These are phyloP conservation scores for Microcera coccophila DNA, from an alignment of 2,329 filamentous ascomycete genomes.

Conservation along the genomic window DNA sequence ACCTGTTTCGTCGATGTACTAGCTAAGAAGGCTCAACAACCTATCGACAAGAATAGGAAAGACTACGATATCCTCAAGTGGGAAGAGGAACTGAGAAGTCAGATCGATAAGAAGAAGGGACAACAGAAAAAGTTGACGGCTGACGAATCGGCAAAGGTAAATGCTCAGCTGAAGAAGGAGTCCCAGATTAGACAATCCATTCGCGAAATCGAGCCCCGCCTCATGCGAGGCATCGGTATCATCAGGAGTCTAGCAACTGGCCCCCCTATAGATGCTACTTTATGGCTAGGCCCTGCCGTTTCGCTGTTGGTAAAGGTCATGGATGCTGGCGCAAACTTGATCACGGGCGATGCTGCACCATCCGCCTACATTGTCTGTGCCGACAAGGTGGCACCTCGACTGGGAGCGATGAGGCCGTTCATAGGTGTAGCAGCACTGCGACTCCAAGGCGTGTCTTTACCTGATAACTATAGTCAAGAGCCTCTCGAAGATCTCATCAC, in stretches of 20 bases:
- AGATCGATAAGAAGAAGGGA: constrained; percentile 90
- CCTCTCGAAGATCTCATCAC: constrained; percentile 81
- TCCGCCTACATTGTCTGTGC: constrained; percentile 77
- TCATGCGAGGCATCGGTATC: constrained; percentile 81
- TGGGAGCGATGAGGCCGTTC: constrained; percentile 75
- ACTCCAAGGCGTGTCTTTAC: constrained; percentile 69
- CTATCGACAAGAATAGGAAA: constrained; percentile 80
- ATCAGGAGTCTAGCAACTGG: constrained; percentile 77
- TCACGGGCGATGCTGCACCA: constrained; percentile 76
- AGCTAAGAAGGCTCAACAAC: constrained; percentile 70
- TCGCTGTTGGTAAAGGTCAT: constrained; percentile 69
- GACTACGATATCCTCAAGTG: constrained; percentile 96
- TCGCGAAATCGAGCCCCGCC: constrained; percentile 61
- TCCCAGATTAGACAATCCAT: constrained; percentile 72
- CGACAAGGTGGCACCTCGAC: constrained; percentile 65
- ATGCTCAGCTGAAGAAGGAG: constrained; percentile 86
- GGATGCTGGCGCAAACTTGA: constrained; percentile 72
- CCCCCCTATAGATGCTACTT: constrained; percentile 80
- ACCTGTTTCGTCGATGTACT: constrained; percentile 87
- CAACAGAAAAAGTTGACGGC: constrained; percentile 84
- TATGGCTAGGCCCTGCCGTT: constrained; percentile 84
- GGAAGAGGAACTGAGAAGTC: constrained; percentile 85
- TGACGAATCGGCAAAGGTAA: constrained; percentile 86
- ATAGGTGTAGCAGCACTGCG: constrained; percentile 84
- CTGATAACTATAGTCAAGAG: constrained; percentile 70